These are phyloP conservation scores for Fusarium torreyae DNA, from an alignment of 2,329 filamentous ascomycete genomes.

Conservation along the genomic window DNA sequence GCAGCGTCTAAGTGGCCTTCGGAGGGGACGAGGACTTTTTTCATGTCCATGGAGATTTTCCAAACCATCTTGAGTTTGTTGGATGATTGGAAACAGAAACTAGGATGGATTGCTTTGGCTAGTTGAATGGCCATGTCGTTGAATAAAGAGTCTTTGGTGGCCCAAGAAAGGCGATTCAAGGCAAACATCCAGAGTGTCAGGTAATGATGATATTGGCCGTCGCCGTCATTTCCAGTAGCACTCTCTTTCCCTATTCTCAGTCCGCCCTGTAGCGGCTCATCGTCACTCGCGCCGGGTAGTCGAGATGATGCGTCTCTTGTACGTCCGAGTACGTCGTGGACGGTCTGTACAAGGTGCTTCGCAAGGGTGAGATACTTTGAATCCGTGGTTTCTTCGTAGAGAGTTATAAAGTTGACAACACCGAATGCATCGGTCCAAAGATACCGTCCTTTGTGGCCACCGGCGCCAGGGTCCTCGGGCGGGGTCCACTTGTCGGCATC, in stretches of 20 bases:
- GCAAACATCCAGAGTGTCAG: conserved; percentile 76
- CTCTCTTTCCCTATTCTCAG: conserved; percentile 71
- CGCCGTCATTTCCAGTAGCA: conserved; percentile 64
- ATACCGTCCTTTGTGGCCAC: conserved; percentile 71
- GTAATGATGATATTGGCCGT: conserved; percentile 75
- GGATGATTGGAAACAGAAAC: conserved; percentile 59
- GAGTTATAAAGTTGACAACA: conserved; percentile 71
- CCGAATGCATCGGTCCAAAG: conserved; percentile 75
- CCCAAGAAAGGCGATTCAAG: conserved; percentile 67
- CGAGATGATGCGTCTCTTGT: conserved; percentile 64
- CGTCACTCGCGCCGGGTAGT: conserved; percentile 67
- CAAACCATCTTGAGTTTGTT: conserved; percentile 62
- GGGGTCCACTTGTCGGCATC: conserved; percentile 60
- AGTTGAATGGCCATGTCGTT: conserved; percentile 67
- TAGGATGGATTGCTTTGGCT: conserved; percentile 66
- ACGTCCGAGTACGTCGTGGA: conserved; percentile 67
- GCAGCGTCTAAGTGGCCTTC: conserved; percentile 71
- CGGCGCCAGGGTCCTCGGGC: conserved; percentile 61
- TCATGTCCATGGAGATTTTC: conserved; percentile 69
- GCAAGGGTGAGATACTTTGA: conserved; percentile 65
- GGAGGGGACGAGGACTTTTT: conserved; percentile 61
- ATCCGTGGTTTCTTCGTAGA: conserved; percentile 58
- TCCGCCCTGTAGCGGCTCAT: conserved; percentile 67
- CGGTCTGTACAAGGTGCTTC: conserved; percentile 62
- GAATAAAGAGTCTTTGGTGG: conserved; percentile 61